A percentile compares a stretch with the other conserved stretches of the same genome.
Conservation (phyloP, 2,329 filamentous ascomycete genomes). For the Fusarium longipes region DNA sequence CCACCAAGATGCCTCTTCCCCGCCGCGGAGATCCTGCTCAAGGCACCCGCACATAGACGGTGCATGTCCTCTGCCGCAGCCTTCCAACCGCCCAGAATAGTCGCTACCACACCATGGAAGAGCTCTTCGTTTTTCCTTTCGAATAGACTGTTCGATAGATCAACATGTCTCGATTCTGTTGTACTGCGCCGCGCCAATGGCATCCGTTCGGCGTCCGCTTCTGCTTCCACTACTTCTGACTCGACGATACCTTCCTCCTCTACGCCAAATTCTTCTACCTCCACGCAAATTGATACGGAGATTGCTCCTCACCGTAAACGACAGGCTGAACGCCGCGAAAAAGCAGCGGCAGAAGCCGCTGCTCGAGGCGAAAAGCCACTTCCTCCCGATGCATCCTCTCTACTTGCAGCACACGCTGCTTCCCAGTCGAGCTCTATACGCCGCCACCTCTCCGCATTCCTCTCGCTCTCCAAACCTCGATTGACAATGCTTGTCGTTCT, state of each 20-base stretch:
- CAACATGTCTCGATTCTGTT: slow-evolving; percentile 52
- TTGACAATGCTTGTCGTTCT: slow-evolving; percentile 92
- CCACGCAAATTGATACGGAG: slow-evolving; percentile 35
- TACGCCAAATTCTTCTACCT: slow-evolving; percentile 28
- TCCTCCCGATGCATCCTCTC: slow-evolving; percentile 65
- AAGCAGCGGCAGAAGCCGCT: slow-evolving; percentile 37
- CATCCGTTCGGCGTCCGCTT: slow-evolving; percentile 45
- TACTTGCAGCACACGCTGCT: slow-evolving; percentile 64
- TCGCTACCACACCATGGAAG: slow-evolving; percentile 32
- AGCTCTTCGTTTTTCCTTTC: slow-evolving; percentile 51
- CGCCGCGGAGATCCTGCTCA: slow-evolving; percentile 46
- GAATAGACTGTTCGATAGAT: slow-evolving; percentile 52
- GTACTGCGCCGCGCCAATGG: slow-evolving; percentile 46
- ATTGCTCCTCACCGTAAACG: slow-evolving; percentile 52
- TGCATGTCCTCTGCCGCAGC: slow-evolving; percentile 49
- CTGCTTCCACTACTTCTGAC: slow-evolving; percentile 26
- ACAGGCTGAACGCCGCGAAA: slow-evolving; percentile 47
- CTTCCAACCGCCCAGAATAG: slow-evolving; percentile 41
- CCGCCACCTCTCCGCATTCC: slow-evolving; percentile 80
- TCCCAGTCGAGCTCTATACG: slow-evolving; percentile 64
- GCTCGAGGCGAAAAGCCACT: slow-evolving; percentile 48
- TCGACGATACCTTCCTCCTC: slow-evolving; percentile 37
- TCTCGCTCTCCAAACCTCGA: slow-evolving; percentile 95
- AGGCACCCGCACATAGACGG: slow-evolving; percentile 39
- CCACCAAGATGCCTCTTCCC: slow-evolving; percentile 49